Evolutionary conservation across 2,329 filamentous ascomycete species (phyloP), one percentile per base, ranked within the genome.

Genomic region (Paramyrothecium roridum): DNA sequence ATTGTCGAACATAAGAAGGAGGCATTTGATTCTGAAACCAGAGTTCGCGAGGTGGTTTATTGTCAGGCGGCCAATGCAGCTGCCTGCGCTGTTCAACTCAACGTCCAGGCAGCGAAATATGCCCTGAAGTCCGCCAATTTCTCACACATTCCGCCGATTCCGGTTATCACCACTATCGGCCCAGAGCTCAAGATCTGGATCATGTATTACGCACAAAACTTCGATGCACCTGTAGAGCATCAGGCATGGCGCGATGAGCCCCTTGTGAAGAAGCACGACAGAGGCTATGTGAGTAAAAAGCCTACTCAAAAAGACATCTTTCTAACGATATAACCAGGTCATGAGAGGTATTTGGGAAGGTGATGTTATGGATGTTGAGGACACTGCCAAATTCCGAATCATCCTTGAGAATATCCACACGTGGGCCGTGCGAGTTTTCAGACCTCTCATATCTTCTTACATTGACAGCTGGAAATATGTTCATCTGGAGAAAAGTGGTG

Each of bases 361-460:
- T 3, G 50, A 62, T 8, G 43, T 64, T 46, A 54, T 40, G 8
- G 54, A 43, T 2, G 8, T 56, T 1, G 4, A 16, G 3, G 58
- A 64, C 19, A 47, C 58, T 10, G 3, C 59, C 13, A 53, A 56
- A 12, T 52, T 65, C 30, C 26, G 55, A 16, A 47, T 59, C 11
- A 57, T 65, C 7, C 49, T 65, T n/a, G 62, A 63, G n/a, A 65
- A 64, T 19, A 52, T 54, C 6, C 54, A 65, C 37, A 60, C 58
- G 1, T 64, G 63, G 63, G 62, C 61, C 2, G 57, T 59, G 50
- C 54, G 61, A 10, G 53, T 54, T 6, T 61, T 63, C 20, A 57
- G 58, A 19, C 59, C 63, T 1, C 33, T 47, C 11, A 56, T 63
- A 1, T 52, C 62, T 7, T 56, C 53, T 1, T 63, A 61, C 19